Percentiles rank a stretch among this genome's conserved stretches.
phyloP scores from a whole-genome alignment of 1,139 yeast genomes.

The Sugiyamaella paludigena region DNA sequence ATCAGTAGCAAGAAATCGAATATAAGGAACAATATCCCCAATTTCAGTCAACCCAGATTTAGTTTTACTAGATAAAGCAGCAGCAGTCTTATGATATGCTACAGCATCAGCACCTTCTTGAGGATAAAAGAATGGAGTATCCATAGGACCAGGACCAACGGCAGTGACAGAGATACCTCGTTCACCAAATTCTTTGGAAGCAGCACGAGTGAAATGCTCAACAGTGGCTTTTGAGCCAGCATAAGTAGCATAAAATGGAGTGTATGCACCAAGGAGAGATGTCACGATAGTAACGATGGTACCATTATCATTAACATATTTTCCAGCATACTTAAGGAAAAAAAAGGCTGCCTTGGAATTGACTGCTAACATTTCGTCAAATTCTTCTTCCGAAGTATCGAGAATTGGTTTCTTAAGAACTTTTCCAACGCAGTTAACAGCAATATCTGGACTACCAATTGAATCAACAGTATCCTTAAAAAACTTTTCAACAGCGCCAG shows the following conservation, averaged over 20 bases:
- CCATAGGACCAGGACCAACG: conserved; percentile 28
- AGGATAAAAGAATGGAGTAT: conserved; percentile 41
- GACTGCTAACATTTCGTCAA: conserved; percentile 50
- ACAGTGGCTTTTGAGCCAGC: conserved; percentile 27
- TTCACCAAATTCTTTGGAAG: conserved; percentile 25
- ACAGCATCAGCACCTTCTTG: conserved; percentile 56
- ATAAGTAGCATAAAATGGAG: conserved; percentile 50
- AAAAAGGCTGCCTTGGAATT: conserved; percentile 62
- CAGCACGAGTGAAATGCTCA: conserved; percentile 26
- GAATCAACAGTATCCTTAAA: conserved; percentile 47
- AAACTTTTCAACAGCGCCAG: conserved; percentile 44
- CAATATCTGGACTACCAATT: conserved; percentile 55
- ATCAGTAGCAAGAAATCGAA: conserved; percentile 59
- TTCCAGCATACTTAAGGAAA: conserved; percentile 58
- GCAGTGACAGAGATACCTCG: conserved; percentile 26
- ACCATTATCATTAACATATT: conserved; percentile 51
- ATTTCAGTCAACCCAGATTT: conserved; percentile 55
- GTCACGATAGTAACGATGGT: conserved; percentile 58
- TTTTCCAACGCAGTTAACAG: conserved; percentile 64
- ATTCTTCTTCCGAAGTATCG: conserved; percentile 53
- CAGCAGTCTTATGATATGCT: conserved; percentile 51
- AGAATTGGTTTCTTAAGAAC: conserved; percentile 60
- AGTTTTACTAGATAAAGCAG: conserved; percentile 29
- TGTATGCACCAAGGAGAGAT: conserved; percentile 63
- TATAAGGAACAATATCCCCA: conserved; percentile 61